Conservation (phyloP, 2,329 filamentous ascomycete species). For the Aspergillus ustus region DNA sequence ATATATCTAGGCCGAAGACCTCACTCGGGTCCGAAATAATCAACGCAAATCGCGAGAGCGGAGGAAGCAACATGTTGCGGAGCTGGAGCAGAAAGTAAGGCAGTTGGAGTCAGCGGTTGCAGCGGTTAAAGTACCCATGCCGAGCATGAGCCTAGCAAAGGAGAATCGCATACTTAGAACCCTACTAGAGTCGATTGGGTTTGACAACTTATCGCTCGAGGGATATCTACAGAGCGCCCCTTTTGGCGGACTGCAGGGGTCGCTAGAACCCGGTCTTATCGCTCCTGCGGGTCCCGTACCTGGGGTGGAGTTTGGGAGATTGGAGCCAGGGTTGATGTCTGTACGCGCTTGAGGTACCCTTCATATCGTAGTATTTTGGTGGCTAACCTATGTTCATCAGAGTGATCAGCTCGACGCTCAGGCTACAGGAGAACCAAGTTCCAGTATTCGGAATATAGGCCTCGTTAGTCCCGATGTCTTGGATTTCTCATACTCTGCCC, state of each 20-base stretch:
- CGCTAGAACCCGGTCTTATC: neutral
- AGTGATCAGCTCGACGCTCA: no score
- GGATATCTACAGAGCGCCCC: neutral
- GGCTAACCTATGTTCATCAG: no score
- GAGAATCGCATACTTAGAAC: constrained; percentile 4
- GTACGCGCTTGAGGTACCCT: no score
- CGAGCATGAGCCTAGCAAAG: no score
- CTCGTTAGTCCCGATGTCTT: no score
- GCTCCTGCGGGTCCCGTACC: neutral
- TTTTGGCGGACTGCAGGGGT: neutral
- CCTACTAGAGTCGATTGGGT: constrained; percentile 4
- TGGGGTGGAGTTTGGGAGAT: no score
- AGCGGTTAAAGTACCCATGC: no score
- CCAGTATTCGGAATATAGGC: no score
- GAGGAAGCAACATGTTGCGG: neutral
- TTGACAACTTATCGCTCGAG: neutral
- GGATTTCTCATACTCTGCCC: no score
- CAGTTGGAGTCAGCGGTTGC: constrained; percentile 1
- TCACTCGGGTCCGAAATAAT: constrained; percentile 7
- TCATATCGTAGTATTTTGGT: no score
- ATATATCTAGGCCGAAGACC: constrained; percentile 5
- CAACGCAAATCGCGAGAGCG: constrained; percentile 11
- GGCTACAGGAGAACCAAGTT: no score
- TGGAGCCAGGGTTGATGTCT: no score
- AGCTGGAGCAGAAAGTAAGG: constrained; percentile 2